Base-by-base conservation (phyloP, 1,284 basidiomycete species). In the Moesziomyces globuligerus region DNA sequence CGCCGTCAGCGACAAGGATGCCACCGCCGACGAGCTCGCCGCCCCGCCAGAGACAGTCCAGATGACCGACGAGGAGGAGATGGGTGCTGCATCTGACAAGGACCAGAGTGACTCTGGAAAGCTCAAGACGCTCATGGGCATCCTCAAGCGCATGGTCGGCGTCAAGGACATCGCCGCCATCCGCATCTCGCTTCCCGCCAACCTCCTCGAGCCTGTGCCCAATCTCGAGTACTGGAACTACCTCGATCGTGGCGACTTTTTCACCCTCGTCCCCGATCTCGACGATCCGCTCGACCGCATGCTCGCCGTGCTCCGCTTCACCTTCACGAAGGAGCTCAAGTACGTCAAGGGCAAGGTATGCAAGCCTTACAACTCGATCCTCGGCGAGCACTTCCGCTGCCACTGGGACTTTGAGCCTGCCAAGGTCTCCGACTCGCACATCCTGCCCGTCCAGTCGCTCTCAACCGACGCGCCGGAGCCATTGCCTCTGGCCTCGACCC, bases 271-370 rank as follows among this genome's bases (percentile, higher is more conserved):
- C 77, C 94, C 93, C 78, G 92, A 95, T 79, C 91, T 90, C 18
- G 87, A 90, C 37, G 93, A 97, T 80, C 89, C 92, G 23, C 89
- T 98, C 65, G 91, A 94, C 77, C 89, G 94, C 40, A 94, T 98
- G 90, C 86, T 98, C 23, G 91, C 93, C 34, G 90, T 91, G 9
- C 83, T 97, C 37, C 88, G 93, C 24, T 98, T 94, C 83, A 86
- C 89, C 10, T 93, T 76, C 82, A 91, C 92, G 48, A 97, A 97
- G 83, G 94, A 98, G 81, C 89, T 96, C 82, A 96, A 95, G 84
- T 95, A 93, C 76, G 87, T 96, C 57, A 68, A 66, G 38, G 92
- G 92, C 40, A 91, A 92, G 82, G 88, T 96, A 18, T 92, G 91
- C 86, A 97, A 98, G 83, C 93, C 94, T 0, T 98, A 97, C 86